Evolutionary conservation across 2,329 filamentous ascomycete species (phyloP), one percentile per base, ranked within the genome.

Genomic region (Hawksworthiomyces lignivorus): DNA sequence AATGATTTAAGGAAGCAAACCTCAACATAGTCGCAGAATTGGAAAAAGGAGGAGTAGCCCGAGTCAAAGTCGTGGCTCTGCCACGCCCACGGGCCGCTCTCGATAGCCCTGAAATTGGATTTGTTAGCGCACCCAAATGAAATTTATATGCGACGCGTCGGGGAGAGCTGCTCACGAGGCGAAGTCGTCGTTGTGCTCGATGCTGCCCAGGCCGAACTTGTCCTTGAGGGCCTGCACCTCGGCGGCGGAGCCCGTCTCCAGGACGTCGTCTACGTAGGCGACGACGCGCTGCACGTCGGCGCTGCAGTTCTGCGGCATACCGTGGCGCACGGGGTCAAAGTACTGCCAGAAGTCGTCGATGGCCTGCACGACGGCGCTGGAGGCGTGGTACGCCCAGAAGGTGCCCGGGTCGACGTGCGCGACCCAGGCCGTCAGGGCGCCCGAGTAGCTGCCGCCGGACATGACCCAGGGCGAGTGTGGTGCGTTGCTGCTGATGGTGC

Each of bases 1-100:
- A n/a, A n/a, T n/a, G n/a, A n/a, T n/a, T n/a, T n/a, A n/a, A n/a
- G n/a, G 12, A 26, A 26, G 12, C 24, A 2, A 8, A 26, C 24
- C 63, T 70, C 69, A 22, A 73, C 52, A 34, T 65, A 67, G 56
- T 72, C 68, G 49, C 69, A 72, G 55, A 70, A 74, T 45, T 65
- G 52, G 54, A 47, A 74, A 55, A 75, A 73, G 50, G 68, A 49
- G 45, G 67, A 65, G 63, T 41, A 68, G 15, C 61, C 58, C 5
- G 60, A 61, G 50, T 64, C 66, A 51, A 75, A 72, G 49, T 64
- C 62, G 43, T 73, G 71, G 4, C 56, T 58, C 54, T 80, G 77
- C 74, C 76, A 80, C 7, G 67, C 54, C 64, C 69, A 78, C 0
- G 75, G 75, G 1, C 74, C 77, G 36, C 70, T 69, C 51, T 71